These are phyloP conservation scores for Aspergillus pseudoviridinutans DNA, from an alignment of 2,329 filamentous ascomycete genomes.

Conservation along the genomic window DNA sequence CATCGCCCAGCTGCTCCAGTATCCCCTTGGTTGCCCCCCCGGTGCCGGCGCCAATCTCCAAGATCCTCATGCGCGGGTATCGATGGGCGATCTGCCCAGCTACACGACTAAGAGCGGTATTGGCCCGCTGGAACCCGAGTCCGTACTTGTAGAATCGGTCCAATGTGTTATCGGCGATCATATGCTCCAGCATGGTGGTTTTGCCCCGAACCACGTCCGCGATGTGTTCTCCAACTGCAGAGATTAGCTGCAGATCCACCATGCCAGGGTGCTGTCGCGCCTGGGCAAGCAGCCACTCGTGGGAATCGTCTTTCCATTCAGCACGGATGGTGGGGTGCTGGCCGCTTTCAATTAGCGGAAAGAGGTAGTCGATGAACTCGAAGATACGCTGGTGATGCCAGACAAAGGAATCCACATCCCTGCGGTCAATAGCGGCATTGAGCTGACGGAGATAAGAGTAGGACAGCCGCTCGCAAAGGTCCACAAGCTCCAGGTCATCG, in stretches of 20 bases:
- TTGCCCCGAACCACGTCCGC: slow-evolving; percentile 18
- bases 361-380: too few relatives aligned
- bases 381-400: too few relatives aligned
- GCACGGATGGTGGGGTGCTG: too few relatives aligned
- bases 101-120: slow-evolving; percentile 20
- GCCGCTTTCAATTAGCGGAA: too few relatives aligned
- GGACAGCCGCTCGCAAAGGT: too few relatives aligned
- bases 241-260: slow-evolving; percentile 4
- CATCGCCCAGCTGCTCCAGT: slow-evolving; percentile 25
- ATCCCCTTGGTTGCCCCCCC: slow-evolving; percentile 40
- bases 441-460: too few relatives aligned
- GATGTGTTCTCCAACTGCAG: slow-evolving; percentile 10
- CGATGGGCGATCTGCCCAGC: slow-evolving; percentile 32
- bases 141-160: slow-evolving; percentile 30
- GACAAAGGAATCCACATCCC: too few relatives aligned
- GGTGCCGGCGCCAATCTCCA: slow-evolving; percentile 17
- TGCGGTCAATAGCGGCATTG: too few relatives aligned
- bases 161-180: slow-evolving; percentile 33
- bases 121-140: slow-evolving; percentile 15
- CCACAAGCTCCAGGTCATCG: too few relatives aligned
- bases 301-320: too few relatives aligned
- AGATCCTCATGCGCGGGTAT: slow-evolving; percentile 37
- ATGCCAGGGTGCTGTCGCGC: not conserved
- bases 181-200: slow-evolving; percentile 35
- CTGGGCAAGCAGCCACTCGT: too few relatives aligned